Percentiles rank a stretch among this genome's conserved stretches.
phyloP scores from a whole-genome alignment of 495 filamentous ascomycete genomes.

The Neurospora hispaniola region DNA sequence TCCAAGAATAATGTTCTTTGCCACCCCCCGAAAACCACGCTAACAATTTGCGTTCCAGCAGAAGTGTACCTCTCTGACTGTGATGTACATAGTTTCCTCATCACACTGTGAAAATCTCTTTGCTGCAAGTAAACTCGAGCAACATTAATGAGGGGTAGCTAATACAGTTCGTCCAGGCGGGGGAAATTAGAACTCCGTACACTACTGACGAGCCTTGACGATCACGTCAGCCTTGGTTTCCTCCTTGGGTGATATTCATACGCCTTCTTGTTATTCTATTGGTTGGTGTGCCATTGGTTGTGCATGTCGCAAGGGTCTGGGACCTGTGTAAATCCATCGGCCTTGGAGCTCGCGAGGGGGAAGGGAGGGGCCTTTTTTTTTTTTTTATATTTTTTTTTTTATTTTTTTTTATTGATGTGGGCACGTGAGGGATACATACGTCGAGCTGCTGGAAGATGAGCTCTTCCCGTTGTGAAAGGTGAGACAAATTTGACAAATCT shows the following conservation, averaged over 20 bases:
- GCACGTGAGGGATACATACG: neutral
- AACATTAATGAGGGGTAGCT: neutral
- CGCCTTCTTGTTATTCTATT: conserved; percentile 7
- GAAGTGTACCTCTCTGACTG: neutral
- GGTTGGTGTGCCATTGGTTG: conserved; percentile 16
- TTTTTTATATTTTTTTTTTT: neutral
- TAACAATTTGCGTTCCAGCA: too few relatives aligned
- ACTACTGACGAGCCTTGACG: neutral
- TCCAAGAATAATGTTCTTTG: too few relatives aligned
- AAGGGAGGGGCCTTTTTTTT: neutral
- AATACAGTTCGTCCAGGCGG: neutral
- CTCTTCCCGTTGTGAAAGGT: neutral
- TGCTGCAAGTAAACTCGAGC: neutral
- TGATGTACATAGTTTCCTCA: neutral
- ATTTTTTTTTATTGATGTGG: neutral
- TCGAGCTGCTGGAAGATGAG: neutral
- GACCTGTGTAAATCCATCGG: neutral
- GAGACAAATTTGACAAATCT: neutral
- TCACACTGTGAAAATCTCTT: neutral
- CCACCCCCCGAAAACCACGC: too few relatives aligned
- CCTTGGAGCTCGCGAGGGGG: neutral
- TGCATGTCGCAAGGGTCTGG: conserved; percentile 12
- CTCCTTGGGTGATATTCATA: conserved; percentile 12
- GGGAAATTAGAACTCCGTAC: neutral
- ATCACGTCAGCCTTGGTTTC: conserved; percentile 5